Evolutionary conservation across 2,329 filamentous ascomycete species (phyloP).

Genomic region (Monilinia fructicola): DNA sequence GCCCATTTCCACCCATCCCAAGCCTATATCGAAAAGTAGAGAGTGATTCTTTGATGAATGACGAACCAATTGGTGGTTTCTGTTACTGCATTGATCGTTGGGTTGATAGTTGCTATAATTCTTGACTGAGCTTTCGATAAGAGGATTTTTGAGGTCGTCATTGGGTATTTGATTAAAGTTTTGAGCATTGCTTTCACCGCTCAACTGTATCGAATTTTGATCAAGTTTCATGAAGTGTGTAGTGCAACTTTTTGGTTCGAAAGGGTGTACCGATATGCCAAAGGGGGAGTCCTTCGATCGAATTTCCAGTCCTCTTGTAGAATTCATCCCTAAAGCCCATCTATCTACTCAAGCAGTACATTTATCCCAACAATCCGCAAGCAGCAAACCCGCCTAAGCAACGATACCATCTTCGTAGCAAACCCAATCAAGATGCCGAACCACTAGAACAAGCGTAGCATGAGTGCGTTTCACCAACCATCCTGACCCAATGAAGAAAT

Average conservation of each 20-base stretch:
- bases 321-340: background rate
- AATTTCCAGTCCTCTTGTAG: background rate
- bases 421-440: background rate
- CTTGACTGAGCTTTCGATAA: background rate
- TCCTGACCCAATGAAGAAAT: background rate
- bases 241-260: background rate
- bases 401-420: slow-evolving; percentile 2
- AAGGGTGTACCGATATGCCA: background rate
- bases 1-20: background rate
- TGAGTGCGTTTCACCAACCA: slow-evolving; percentile 7
- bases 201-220: background rate
- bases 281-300: background rate
- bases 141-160: background rate
- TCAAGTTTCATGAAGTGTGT: background rate
- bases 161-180: background rate
- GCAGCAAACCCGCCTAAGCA: slow-evolving; percentile 5
- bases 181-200: background rate
- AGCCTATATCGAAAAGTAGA: background rate
- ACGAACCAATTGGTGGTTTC: background rate
- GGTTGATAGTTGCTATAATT: background rate
- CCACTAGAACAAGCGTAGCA: slow-evolving; percentile 14
- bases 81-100: background rate
- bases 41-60: background rate
- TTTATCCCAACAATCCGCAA: slow-evolving; percentile 6
- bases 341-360: background rate